phyloP scores from a whole-genome alignment of 352 stramenopile species.

The Thalassiosira hispida region DNA sequence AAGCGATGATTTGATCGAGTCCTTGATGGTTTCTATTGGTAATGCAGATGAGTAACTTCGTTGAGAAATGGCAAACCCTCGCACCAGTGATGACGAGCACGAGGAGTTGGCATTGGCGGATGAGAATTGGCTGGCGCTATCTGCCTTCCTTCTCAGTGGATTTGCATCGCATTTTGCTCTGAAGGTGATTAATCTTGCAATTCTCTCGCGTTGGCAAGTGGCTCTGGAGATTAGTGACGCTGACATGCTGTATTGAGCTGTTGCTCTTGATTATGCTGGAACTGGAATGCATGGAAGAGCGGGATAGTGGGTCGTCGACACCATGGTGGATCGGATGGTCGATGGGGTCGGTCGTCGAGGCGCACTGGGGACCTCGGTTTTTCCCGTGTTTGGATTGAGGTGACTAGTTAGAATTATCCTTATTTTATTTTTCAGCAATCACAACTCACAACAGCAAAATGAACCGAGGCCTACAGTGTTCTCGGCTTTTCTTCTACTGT shows the following conservation, averaged over 20 bases:
- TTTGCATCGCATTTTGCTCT: neutral
- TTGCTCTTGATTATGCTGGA: neutral
- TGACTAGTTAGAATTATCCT: too few relatives aligned
- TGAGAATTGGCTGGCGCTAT: neutral
- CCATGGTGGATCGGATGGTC: too few relatives aligned
- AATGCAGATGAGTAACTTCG: conserved; percentile 40
- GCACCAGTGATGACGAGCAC: conserved; percentile 6
- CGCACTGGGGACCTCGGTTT: too few relatives aligned
- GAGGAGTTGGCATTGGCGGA: neutral
- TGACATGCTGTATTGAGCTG: neutral
- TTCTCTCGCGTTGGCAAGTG: conserved; percentile 6
- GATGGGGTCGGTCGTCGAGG: too few relatives aligned
- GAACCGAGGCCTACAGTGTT: too few relatives aligned
- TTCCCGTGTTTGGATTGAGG: too few relatives aligned
- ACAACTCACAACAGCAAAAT: too few relatives aligned
- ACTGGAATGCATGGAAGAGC: too few relatives aligned
- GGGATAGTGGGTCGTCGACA: too few relatives aligned
- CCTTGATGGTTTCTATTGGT: conserved; percentile 57
- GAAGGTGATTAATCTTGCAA: conserved; percentile 13
- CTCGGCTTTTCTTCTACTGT: too few relatives aligned
- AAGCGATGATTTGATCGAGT: conserved; percentile 75
- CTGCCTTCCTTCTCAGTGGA: neutral
- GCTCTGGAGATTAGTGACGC: conserved; percentile 8
- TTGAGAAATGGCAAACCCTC: neutral
- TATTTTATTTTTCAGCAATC: too few relatives aligned